Evolutionary conservation across 352 stramenopile genomes (phyloP).

Genomic region (Phytophthora litchii): DNA sequence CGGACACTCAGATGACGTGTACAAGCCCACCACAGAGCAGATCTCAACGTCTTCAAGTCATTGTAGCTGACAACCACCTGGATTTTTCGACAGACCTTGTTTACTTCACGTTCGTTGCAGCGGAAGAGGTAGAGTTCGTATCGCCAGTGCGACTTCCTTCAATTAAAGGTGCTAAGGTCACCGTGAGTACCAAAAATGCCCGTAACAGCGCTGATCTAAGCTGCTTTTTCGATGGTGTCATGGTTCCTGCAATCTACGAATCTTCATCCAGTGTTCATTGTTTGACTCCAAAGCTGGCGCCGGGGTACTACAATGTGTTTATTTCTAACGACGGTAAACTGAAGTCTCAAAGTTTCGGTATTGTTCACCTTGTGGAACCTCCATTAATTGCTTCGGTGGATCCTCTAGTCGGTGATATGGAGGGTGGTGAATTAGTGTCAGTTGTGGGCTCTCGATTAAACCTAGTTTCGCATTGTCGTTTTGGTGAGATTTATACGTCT

Average conservation of each 20-base stretch:
- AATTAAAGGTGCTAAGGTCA: constrained; percentile 39
- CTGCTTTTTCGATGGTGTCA: constrained; percentile 60
- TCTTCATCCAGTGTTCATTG: constrained; percentile 46
- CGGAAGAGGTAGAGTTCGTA: constrained; percentile 51
- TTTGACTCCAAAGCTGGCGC: constrained; percentile 29
- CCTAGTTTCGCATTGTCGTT: constrained; percentile 70
- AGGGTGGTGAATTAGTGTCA: constrained; percentile 46
- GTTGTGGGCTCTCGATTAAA: constrained; percentile 61
- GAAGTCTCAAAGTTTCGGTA: constrained; percentile 45
- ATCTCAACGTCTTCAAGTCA: constrained; percentile 31
- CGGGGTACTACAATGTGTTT: constrained; percentile 39
- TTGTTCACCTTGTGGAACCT: constrained; percentile 53
- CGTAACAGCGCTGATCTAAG: constrained; percentile 45
- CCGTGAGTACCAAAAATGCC: constrained; percentile 44
- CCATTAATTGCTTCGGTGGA: constrained; percentile 49
- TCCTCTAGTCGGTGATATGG: constrained; percentile 31
- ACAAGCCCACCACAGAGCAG: constrained; percentile 37
- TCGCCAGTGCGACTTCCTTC: constrained; percentile 39
- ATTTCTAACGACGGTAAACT: constrained; percentile 59
- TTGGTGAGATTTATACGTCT: constrained; percentile 44
- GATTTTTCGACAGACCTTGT: constrained; percentile 54
- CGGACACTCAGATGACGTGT: constrained; percentile 50
- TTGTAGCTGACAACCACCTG: constrained; percentile 68
- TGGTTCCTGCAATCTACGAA: constrained; percentile 36
- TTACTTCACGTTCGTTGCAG: constrained; percentile 47